Evolutionary conservation across 805 yeast species (phyloP).

Genomic region (Lipomyces mesembrius): DNA sequence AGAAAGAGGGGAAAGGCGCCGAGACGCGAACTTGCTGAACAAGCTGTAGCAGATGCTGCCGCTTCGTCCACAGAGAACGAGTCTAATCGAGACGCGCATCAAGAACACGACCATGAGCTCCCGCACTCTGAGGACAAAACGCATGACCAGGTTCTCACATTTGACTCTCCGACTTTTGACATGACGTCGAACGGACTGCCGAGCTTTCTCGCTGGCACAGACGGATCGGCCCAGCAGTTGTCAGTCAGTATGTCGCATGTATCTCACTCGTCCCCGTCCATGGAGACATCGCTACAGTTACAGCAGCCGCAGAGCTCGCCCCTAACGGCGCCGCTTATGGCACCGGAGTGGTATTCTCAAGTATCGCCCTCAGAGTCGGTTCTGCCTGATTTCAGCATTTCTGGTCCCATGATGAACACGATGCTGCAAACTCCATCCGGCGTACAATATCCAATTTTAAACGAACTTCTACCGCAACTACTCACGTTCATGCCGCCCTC

Average conservation of each 20-base stretch:
- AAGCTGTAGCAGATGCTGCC: constrained; percentile 12
- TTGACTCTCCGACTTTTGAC: neutral
- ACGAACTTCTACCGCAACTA: constrained; percentile 36
- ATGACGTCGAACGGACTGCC: neutral
- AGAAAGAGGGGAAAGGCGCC: constrained; percentile 51
- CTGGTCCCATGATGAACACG: constrained; percentile 7
- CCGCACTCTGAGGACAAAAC: neutral
- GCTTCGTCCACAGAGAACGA: neutral
- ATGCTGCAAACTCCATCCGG: constrained; percentile 12
- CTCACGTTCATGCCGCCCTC: constrained; percentile 35
- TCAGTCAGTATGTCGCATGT: neutral
- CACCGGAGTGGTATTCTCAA: constrained; percentile 26
- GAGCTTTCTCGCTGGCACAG: neutral
- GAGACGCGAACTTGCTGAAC: constrained; percentile 19
- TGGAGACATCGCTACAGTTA: neutral
- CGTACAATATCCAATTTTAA: constrained; percentile 37
- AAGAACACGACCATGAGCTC: neutral
- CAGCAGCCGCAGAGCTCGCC: neutral
- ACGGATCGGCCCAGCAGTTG: neutral
- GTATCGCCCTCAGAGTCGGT: constrained; percentile 29
- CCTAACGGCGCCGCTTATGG: no score
- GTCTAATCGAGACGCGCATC: neutral
- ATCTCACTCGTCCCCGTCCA: neutral
- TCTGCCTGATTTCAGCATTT: constrained; percentile 18
- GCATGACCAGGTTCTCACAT: neutral